Evolutionary conservation across 1,284 basidiomycete species (phyloP).

Genomic region (Naganishia sp.): DNA sequence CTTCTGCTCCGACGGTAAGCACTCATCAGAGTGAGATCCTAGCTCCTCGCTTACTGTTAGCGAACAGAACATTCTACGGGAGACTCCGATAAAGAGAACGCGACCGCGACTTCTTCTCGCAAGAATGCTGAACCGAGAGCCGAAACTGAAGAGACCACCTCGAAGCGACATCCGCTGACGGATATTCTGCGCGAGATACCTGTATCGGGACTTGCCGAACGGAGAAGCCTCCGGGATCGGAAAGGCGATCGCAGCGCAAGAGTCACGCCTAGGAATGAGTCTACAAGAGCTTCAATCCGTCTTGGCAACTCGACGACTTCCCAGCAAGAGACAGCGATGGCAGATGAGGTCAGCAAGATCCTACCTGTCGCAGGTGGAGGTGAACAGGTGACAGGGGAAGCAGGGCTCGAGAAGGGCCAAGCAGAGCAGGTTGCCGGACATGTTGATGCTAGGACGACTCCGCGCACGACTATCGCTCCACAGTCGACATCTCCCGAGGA

Average conservation of each 20-base stretch:
- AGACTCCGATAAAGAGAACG: slow-evolving; percentile 24
- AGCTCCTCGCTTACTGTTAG: background rate
- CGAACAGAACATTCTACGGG: background rate
- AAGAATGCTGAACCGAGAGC: background rate
- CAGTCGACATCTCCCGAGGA: background rate
- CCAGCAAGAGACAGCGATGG: background rate
- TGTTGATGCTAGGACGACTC: too few relatives aligned
- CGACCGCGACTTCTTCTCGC: background rate
- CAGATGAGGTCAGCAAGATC: background rate
- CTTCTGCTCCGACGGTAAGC: slow-evolving; percentile 1
- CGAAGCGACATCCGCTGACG: background rate
- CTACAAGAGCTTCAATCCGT: background rate
- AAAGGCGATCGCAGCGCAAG: slow-evolving; percentile 21
- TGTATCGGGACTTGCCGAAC: background rate
- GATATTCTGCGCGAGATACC: slow-evolving; percentile 8
- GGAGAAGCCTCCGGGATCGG: slow-evolving; percentile 21
- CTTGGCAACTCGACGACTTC: background rate
- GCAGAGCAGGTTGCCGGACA: background rate
- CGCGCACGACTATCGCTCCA: too few relatives aligned
- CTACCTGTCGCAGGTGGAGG: background rate
- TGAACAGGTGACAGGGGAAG: background rate
- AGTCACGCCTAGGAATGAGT: background rate
- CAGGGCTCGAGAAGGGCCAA: background rate
- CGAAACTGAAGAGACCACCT: background rate
- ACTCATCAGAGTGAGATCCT: background rate